A percentile compares a stretch with the other conserved stretches of the same genome.
Conservation (phyloP, 139 green algal genomes). For the Coelastrella sp. region DNA sequence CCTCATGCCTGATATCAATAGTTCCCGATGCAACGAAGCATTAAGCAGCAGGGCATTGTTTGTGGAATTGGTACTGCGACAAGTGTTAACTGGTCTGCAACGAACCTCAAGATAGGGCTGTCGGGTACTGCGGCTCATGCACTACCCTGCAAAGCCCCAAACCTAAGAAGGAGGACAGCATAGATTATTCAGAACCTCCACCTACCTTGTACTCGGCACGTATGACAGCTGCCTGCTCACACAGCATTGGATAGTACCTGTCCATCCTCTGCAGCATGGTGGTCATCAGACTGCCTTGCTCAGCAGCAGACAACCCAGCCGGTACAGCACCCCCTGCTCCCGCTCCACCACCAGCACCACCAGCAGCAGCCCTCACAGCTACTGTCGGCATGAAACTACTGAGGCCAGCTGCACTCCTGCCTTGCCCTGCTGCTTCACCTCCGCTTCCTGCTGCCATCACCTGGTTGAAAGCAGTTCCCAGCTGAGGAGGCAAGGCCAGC, state of each 20-base stretch:
- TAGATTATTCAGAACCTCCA: neutral
- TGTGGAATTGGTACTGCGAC: too few species aligned
- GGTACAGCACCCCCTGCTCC: slow-evolving; percentile 19
- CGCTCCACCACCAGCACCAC: neutral
- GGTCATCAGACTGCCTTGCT: slow-evolving; percentile 30
- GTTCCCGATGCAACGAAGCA: neutral
- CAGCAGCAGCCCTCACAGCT: neutral
- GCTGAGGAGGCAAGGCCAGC: slow-evolving; percentile 35
- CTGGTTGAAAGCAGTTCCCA: neutral
- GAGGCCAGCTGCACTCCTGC: neutral
- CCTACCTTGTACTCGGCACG: slow-evolving; percentile 15
- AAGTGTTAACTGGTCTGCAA: too few species aligned
- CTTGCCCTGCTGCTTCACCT: neutral
- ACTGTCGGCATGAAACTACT: neutral
- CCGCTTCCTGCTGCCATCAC: neutral
- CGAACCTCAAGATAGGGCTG: neutral
- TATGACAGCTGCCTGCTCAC: slow-evolving; percentile 31
- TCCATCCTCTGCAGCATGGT: slow-evolving; percentile 54
- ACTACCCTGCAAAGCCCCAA: neutral
- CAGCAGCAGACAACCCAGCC: slow-evolving; percentile 17
- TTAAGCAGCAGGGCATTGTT: neutral
- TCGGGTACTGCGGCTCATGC: neutral
- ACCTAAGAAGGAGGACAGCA: neutral
- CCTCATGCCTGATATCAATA: too few species aligned
- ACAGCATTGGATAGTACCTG: slow-evolving; percentile 57